A percentile compares a stretch with the other conserved stretches of the same genome.
Conservation (phyloP, 345 rosid genomes). For the Eucalyptus fibrosa region DNA sequence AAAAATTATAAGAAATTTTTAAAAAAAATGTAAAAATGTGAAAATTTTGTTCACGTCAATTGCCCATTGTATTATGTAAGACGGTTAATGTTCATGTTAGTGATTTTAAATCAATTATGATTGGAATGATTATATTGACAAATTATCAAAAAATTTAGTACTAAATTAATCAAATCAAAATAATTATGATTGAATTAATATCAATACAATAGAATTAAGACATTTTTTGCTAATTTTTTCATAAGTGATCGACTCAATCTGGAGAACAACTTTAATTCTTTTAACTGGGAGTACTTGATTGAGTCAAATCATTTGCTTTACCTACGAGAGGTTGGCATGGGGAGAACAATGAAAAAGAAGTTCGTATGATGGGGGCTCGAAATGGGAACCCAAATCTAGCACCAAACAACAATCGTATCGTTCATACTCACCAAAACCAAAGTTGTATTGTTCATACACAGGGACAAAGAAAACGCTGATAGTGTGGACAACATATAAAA, state of each 20-base stretch:
- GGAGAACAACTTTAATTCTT: neutral
- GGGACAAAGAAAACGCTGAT: neutral
- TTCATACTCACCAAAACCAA: neutral
- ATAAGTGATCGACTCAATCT: neutral
- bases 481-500: neutral
- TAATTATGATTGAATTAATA: rapidly evolving
- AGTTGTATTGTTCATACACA: neutral
- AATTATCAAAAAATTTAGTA: rapidly evolving
- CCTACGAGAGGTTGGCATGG: neutral
- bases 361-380: neutral
- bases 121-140: rapidly evolving
- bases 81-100: rapidly evolving
- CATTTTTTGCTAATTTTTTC: too few relatives aligned
- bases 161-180: too few relatives aligned
- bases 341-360: neutral
- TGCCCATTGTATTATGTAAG: rapidly evolving
- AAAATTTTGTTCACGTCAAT: too few relatives aligned
- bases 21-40: too few relatives aligned
- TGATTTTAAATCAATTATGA: rapidly evolving
- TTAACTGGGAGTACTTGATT: neutral
- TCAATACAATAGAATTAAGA: too few relatives aligned
- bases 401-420: neutral
- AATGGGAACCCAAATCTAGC: neutral
- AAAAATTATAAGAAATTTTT: too few relatives aligned
- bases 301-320: neutral